These are phyloP conservation scores for Trypanosoma rangeli DNA, from an alignment of 208 protist species.

Conservation along the genomic window DNA sequence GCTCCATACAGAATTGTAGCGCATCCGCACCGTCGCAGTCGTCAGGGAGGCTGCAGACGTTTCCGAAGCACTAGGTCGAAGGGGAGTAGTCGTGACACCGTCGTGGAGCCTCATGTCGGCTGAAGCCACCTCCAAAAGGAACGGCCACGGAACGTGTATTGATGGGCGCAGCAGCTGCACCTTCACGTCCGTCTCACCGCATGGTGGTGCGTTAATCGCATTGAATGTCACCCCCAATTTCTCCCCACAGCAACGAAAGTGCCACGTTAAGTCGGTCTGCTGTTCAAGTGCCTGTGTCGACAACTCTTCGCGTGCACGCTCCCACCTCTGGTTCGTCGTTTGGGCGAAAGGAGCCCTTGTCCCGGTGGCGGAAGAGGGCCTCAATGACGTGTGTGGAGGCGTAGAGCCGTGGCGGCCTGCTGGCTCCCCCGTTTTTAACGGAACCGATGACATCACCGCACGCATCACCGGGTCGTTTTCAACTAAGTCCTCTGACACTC, in stretches of 20 bases:
- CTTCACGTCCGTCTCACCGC: slow-evolving; percentile 14
- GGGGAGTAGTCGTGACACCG: too few relatives aligned
- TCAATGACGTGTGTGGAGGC: neutral
- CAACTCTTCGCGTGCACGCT: neutral
- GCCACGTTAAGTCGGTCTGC: slow-evolving; percentile 1
- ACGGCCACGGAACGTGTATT: slow-evolving; percentile 25
- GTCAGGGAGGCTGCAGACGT: neutral
- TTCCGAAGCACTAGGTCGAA: neutral
- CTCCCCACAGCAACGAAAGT: slow-evolving; percentile 23
- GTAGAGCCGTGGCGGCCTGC: neutral
- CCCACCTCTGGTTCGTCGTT: neutral
- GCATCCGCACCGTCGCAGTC: slow-evolving; percentile 8
- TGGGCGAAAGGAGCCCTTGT: neutral
- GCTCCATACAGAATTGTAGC: slow-evolving; percentile 15
- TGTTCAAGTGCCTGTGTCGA: neutral
- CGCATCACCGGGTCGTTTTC: slow-evolving; percentile 17
- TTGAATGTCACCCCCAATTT: neutral
- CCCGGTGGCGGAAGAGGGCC: neutral
- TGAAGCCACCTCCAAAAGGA: slow-evolving; percentile 6
- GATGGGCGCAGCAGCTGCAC: slow-evolving; percentile 24
- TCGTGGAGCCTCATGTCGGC: neutral
- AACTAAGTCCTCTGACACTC: neutral
- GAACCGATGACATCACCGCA: neutral
- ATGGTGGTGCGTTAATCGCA: neutral
- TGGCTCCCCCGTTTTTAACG: neutral